Base-by-base conservation (phyloP, 139 green algal species). In the Chlorella sp. region DNA sequence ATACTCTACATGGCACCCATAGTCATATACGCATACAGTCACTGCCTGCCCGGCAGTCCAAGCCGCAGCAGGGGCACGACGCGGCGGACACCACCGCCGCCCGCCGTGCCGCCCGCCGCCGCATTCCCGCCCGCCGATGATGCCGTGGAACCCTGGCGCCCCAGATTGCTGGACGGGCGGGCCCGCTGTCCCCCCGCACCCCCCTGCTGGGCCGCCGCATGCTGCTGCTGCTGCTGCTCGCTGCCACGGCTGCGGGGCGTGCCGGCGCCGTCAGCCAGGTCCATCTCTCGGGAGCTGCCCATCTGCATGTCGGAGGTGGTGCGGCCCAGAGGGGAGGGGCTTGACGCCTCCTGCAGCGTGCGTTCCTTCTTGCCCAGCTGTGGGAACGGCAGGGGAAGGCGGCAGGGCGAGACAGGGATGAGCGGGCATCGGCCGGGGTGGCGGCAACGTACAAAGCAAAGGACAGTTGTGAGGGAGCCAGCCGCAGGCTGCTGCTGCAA, bases 281-380 rank as follows among this genome's bases (percentile, higher is more conserved):
- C 30, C 39, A 80, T 42, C 21, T 80, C 84, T 37, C 64, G 36
- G 3, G 36, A 30, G 7, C 34, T 42, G 34, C 11, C 21, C 1
- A 26, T 64, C 83, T 37, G 61, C 64, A 61, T 68, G 66, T 88
- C 84, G 32, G 68, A 81, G 32, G 32, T 26, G 66, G 68, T 88
- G 68, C 42, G 84, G 37, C 39, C 39, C 84, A 88, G 84, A 2
- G 73, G 28, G 39, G 28, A 14, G 37, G 84, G 84, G 68, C 84
- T 88, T 30, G 84, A 81, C 26, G 42, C 84, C 68, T 88, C 84
- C 68, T 88, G 84, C 84, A 88, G 66, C 66, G 68, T 81, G 14
- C 84, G 84, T 30, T 88, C 84, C 39, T 88, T 88, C 84, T 88
- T 88, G 66, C 84, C 84, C 84, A 88, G 68, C 84, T 88, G 84